phyloP scores from a whole-genome alignment of 805 yeast genomes.

The Ogataea ramenticola region DNA sequence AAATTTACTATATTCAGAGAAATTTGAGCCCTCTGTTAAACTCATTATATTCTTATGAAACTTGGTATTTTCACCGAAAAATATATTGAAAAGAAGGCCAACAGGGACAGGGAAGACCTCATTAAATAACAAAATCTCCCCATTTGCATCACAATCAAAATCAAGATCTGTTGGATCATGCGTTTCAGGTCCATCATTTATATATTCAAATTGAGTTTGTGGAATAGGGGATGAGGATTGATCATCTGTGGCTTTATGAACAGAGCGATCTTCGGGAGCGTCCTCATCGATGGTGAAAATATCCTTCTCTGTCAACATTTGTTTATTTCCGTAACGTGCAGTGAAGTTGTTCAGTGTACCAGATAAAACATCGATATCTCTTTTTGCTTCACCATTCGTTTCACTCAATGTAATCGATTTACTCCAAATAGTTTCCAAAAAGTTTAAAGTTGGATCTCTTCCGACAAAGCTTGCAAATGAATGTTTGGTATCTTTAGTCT shows the following conservation, averaged over 20 bases:
- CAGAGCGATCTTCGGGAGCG: slow-evolving; percentile 14
- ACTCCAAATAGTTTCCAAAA: slow-evolving; percentile 67
- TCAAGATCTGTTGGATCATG: slow-evolving; percentile 53
- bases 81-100: slow-evolving; percentile 61
- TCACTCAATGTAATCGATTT: slow-evolving; percentile 27
- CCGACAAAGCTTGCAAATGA: slow-evolving; percentile 84
- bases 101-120: slow-evolving; percentile 61
- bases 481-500: slow-evolving; percentile 57
- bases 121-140: slow-evolving; percentile 45
- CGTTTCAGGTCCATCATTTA: slow-evolving; percentile 49
- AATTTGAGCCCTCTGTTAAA: slow-evolving; percentile 39
- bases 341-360: slow-evolving; percentile 8
- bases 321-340: background rate
- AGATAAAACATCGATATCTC: slow-evolving; percentile 17
- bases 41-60: slow-evolving; percentile 33
- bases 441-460: slow-evolving; percentile 68
- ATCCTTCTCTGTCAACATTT: slow-evolving; percentile 20
- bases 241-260: background rate
- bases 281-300: slow-evolving; percentile 25
- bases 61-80: slow-evolving; percentile 56
- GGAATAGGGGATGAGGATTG: background rate
- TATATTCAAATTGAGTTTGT: slow-evolving; percentile 8
- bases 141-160: slow-evolving; percentile 34
- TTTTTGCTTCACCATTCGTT: slow-evolving; percentile 15
- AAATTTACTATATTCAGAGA: slow-evolving; percentile 32